phyloP scores from a whole-genome alignment of 768 basidiomycete genomes.

The Pholiota microspora region DNA sequence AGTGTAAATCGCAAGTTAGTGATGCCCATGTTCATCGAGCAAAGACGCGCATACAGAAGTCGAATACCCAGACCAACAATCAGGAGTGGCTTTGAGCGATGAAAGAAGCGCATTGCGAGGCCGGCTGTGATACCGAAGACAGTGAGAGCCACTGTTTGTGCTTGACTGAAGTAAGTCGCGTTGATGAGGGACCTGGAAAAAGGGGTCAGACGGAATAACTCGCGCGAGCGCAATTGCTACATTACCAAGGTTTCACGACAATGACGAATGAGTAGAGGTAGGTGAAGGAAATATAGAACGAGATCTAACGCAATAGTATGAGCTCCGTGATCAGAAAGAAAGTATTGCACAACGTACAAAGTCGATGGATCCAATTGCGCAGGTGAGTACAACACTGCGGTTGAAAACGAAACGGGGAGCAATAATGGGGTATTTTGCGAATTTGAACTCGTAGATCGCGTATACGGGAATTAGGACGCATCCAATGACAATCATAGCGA shows the following conservation, averaged over 20 bases:
- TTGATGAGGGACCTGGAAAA: conserved; percentile 48
- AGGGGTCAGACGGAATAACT: background rate
- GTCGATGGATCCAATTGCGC: conserved; percentile 59
- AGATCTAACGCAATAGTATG: conserved; percentile 36
- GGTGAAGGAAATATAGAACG: conserved; percentile 67
- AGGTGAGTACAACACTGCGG: conserved; percentile 55
- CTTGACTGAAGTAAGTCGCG: conserved; percentile 62
- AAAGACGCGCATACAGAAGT: conserved; percentile 45
- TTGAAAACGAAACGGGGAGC: conserved; percentile 58
- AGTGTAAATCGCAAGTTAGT: no score
- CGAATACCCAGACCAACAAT: conserved; percentile 59
- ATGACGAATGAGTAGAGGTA: conserved; percentile 72
- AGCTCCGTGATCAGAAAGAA: background rate
- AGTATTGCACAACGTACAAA: conserved; percentile 39
- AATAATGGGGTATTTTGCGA: conserved; percentile 58
- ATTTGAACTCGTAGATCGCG: conserved; percentile 44
- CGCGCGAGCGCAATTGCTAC: background rate
- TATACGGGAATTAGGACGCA: conserved; percentile 40
- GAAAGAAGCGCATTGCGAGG: conserved; percentile 47
- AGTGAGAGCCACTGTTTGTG: conserved; percentile 58
- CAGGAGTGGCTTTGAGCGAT: conserved; percentile 57
- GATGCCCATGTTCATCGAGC: no score
- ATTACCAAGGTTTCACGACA: conserved; percentile 48
- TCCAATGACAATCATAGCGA: conserved; percentile 51
- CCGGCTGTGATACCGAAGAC: conserved; percentile 65